Conservation (phyloP, 768 basidiomycete genomes). For the Stropharia rugosoannulata region DNA sequence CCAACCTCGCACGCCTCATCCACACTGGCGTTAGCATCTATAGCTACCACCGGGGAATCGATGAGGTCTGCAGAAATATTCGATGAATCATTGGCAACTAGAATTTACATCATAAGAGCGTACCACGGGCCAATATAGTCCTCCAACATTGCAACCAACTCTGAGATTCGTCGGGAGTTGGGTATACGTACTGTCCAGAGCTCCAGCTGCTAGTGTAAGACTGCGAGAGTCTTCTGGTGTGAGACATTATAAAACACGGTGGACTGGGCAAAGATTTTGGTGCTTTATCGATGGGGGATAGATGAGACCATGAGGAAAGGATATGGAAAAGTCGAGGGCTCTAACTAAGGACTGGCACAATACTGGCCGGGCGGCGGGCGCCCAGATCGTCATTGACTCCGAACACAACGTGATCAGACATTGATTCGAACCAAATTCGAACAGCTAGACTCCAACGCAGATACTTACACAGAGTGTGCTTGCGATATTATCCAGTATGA, state of each 20-base stretch:
- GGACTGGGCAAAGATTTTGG: neutral
- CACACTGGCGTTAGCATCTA: constrained; percentile 72
- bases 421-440: neutral
- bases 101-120: constrained; percentile 5
- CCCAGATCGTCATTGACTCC: constrained; percentile 8
- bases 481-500: too few relatives aligned
- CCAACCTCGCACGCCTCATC: constrained; percentile 82
- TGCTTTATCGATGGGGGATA: constrained; percentile 5
- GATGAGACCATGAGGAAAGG: constrained; percentile 8
- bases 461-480: too few relatives aligned
- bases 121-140: constrained; percentile 56
- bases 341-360: neutral
- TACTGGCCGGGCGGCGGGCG: neutral
- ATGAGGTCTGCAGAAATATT: constrained; percentile 53
- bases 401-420: constrained; percentile 10
- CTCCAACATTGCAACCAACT: constrained; percentile 63
- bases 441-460: too few relatives aligned
- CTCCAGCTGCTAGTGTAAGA: constrained; percentile 35
- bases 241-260: constrained; percentile 27
- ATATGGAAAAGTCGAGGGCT: neutral
- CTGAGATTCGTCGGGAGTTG: constrained; percentile 30
- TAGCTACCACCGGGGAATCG: constrained; percentile 62
- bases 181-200: constrained; percentile 17
- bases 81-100: neutral
- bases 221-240: constrained; percentile 36